A percentile compares a stretch with the other conserved stretches of the same genome.
Evolutionary conservation across 73 alveolate species (phyloP).

Genomic region (Paramecium biaurelia): DNA sequence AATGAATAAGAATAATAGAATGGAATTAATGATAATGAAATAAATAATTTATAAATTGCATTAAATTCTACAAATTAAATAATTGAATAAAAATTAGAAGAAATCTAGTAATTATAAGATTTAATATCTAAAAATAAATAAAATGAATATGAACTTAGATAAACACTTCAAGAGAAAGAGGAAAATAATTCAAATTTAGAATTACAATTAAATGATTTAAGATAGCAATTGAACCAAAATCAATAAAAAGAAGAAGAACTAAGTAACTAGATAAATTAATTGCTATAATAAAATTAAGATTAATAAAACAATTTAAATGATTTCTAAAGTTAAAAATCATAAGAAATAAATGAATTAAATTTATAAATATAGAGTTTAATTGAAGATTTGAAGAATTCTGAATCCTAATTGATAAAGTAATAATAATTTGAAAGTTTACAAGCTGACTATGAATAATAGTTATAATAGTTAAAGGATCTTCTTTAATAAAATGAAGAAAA

Average conservation of each 20-base stretch:
- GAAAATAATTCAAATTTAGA: not conserved
- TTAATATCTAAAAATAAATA: not conserved
- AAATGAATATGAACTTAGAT: not conserved
- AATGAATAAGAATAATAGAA: not conserved
- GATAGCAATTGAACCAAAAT: not conserved
- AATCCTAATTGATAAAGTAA: not conserved
- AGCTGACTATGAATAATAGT: not conserved
- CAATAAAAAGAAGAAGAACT: not conserved
- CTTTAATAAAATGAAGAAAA: not conserved
- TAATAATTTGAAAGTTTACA: not conserved
- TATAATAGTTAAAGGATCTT: not conserved
- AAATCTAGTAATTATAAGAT: not conserved
- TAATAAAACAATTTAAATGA: not conserved
- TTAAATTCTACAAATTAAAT: not conserved
- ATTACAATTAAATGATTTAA: not conserved
- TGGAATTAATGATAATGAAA: not conserved
- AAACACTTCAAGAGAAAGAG: not conserved
- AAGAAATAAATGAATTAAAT: not conserved
- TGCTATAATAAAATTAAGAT: not conserved
- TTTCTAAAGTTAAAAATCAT: not conserved
- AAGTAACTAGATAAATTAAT: not conserved
- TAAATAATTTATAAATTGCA: not conserved
- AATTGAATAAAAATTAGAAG: not conserved
- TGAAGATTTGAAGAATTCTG: not conserved
- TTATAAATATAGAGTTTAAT: not conserved